phyloP scores from a whole-genome alignment of 2,329 filamentous ascomycete genomes.

The Xylaria sp. region DNA sequence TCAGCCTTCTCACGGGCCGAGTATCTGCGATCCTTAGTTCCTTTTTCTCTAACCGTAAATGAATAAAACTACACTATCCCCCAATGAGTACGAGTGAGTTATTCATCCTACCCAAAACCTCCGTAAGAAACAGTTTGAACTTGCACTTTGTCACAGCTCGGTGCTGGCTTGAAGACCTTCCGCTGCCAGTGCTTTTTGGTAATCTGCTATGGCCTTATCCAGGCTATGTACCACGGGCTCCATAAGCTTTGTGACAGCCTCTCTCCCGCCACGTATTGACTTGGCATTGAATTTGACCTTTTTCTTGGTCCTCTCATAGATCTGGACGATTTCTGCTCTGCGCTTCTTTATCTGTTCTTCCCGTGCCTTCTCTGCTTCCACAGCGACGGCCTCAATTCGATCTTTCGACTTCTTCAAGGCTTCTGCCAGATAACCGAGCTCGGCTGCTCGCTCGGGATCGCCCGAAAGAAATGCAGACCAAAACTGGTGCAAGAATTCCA shows the following conservation, averaged over 20 bases:
- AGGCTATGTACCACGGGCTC: conserved; percentile 75
- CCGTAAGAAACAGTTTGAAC: conserved; percentile 3
- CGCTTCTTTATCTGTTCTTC: conserved; percentile 68
- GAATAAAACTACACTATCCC: neutral
- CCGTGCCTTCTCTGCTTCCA: conserved; percentile 78
- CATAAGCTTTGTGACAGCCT: conserved; percentile 77
- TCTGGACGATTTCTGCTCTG: conserved; percentile 72
- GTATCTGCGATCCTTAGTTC: neutral
- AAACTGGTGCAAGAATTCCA: conserved; percentile 97
- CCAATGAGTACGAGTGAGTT: neutral
- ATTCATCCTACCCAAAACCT: neutral
- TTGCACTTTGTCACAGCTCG: conserved; percentile 42
- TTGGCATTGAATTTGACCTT: conserved; percentile 72
- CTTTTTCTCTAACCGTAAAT: too few relatives aligned
- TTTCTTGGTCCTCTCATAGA: conserved; percentile 75
- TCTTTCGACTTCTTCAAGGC: conserved; percentile 78
- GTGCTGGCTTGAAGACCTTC: conserved; percentile 58
- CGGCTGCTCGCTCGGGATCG: conserved; percentile 77
- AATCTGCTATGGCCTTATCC: conserved; percentile 71
- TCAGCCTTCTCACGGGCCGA: neutral
- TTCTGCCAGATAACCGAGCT: conserved; percentile 82
- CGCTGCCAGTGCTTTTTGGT: conserved; percentile 72
- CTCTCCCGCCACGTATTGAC: conserved; percentile 74
- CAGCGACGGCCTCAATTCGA: conserved; percentile 80
- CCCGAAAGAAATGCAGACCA: conserved; percentile 92